A percentile compares a stretch with the other conserved stretches of the same genome.
phyloP scores from a whole-genome alignment of 257 asterid species.

The Rubia yunnanensis region DNA sequence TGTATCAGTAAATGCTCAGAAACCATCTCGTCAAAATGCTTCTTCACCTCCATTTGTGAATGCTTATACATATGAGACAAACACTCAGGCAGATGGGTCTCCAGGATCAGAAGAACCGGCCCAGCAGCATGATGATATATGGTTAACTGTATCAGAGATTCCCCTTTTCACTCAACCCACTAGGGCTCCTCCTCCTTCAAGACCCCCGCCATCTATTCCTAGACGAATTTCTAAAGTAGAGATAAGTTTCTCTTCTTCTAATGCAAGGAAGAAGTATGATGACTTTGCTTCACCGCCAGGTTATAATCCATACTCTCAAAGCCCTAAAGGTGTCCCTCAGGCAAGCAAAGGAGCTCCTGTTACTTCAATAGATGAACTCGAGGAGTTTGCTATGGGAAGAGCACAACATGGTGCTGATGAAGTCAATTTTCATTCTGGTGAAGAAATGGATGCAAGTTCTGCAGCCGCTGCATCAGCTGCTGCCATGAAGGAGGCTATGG shows the following conservation, averaged over 20 bases:
- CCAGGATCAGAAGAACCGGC: slow-evolving; percentile 46
- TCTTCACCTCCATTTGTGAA: slow-evolving; percentile 43
- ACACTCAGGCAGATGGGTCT: slow-evolving; percentile 37
- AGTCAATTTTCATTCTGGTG: slow-evolving; percentile 36
- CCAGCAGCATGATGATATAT: slow-evolving; percentile 56
- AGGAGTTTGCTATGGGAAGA: slow-evolving; percentile 74
- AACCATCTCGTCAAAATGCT: slow-evolving; percentile 41
- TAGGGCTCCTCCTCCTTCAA: slow-evolving; percentile 92
- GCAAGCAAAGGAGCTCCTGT: slow-evolving; percentile 49
- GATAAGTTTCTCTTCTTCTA: slow-evolving; percentile 42
- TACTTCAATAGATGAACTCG: slow-evolving; percentile 84
- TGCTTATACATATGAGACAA: slow-evolving; percentile 30
- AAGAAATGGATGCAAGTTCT: slow-evolving; percentile 58
- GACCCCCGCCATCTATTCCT: slow-evolving; percentile 95
- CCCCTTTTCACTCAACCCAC: slow-evolving; percentile 91
- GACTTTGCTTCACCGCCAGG: slow-evolving; percentile 46
- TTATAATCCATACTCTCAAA: slow-evolving; percentile 43
- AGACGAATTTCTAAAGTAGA: slow-evolving; percentile 38
- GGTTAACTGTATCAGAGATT: slow-evolving; percentile 88
- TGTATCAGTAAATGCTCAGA: slow-evolving; percentile 45
- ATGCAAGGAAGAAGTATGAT: slow-evolving; percentile 48
- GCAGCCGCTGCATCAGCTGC: slow-evolving; percentile 95
- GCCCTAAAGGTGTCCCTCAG: slow-evolving; percentile 39
- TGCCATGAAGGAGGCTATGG: slow-evolving; percentile 99
- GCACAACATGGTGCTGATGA: slow-evolving; percentile 37